A percentile compares a stretch with the other conserved stretches of the same genome.
phyloP scores from a whole-genome alignment of 1,284 basidiomycete genomes.

The Cryptococcus sp. region DNA sequence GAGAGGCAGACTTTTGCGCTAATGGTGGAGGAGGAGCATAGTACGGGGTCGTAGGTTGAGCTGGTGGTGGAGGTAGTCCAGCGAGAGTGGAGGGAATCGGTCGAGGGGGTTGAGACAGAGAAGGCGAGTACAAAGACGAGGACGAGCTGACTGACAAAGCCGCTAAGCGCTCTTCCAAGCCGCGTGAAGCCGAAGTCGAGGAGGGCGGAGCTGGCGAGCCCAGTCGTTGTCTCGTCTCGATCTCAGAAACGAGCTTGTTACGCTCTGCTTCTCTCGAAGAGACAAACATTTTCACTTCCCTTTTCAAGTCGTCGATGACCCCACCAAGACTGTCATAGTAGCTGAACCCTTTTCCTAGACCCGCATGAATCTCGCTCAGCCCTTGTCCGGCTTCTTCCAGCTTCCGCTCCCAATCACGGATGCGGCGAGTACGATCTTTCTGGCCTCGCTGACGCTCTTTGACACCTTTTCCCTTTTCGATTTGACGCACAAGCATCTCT shows the following conservation, averaged over 20 bases:
- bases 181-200: constrained; percentile 16
- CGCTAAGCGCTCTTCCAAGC: constrained; percentile 37
- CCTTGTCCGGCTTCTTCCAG: constrained; percentile 74
- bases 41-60: constrained; percentile 19
- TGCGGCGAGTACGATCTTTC: constrained; percentile 64
- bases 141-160: constrained; percentile 33
- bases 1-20: constrained; percentile 26
- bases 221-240: constrained; percentile 61
- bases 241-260: constrained; percentile 65
- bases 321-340: constrained; percentile 85
- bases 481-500: constrained; percentile 67
- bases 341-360: constrained; percentile 78
- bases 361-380: constrained; percentile 83
- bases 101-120: constrained; percentile 23
- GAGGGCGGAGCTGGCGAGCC: constrained; percentile 30
- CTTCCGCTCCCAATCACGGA: constrained; percentile 69
- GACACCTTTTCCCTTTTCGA: constrained; percentile 69
- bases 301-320: constrained; percentile 63
- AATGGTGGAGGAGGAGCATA: constrained; percentile 36
- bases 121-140: constrained; percentile 22
- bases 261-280: constrained; percentile 69
- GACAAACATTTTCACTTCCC: constrained; percentile 67
- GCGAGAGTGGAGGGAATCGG: constrained; percentile 19
- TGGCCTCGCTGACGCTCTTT: constrained; percentile 77
- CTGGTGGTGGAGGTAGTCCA: constrained; percentile 20